Conservation (phyloP, 1,284 basidiomycete genomes). For the Naganishia liquefaciens region DNA sequence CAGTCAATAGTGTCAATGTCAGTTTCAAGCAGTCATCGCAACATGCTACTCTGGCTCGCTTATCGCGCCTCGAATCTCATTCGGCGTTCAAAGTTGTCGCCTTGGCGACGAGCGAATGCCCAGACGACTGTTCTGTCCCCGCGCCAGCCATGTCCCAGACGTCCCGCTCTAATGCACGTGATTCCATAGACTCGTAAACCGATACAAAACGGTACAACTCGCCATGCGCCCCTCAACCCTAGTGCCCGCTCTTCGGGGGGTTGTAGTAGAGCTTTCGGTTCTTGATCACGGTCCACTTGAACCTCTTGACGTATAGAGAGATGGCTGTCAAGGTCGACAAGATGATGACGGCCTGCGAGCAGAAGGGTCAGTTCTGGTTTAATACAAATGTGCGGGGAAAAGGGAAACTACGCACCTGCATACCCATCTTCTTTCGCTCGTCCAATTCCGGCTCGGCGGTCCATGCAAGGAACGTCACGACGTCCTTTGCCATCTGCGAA, state of each 20-base stretch:
- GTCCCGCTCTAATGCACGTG: background rate
- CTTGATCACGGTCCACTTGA: conserved; percentile 92
- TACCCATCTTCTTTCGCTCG: conserved; percentile 77
- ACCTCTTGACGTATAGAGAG: conserved; percentile 86
- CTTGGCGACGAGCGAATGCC: too few relatives aligned
- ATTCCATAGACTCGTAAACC: background rate
- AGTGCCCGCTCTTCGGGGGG: conserved; percentile 28
- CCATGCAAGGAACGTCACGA: conserved; percentile 92
- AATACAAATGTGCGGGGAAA: background rate
- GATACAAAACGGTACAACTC: background rate
- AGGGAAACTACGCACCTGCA: conserved; percentile 39
- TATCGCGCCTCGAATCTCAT: too few relatives aligned
- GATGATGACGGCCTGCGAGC: conserved; percentile 77
- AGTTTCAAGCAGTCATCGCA: too few relatives aligned
- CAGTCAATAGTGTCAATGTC: too few relatives aligned
- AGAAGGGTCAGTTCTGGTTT: background rate
- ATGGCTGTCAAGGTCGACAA: conserved; percentile 80
- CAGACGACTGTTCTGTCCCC: too few relatives aligned
- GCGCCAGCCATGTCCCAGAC: too few relatives aligned
- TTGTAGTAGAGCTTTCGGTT: conserved; percentile 70
- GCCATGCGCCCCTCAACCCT: conserved; percentile 40
- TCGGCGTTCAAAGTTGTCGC: too few relatives aligned
- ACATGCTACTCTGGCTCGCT: too few relatives aligned
- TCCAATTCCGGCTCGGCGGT: conserved; percentile 97
- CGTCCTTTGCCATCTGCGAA: conserved; percentile 99